Evolutionary conservation across 306 rosid species (phyloP).

Genomic region (Hippophae gyantsensis): DNA sequence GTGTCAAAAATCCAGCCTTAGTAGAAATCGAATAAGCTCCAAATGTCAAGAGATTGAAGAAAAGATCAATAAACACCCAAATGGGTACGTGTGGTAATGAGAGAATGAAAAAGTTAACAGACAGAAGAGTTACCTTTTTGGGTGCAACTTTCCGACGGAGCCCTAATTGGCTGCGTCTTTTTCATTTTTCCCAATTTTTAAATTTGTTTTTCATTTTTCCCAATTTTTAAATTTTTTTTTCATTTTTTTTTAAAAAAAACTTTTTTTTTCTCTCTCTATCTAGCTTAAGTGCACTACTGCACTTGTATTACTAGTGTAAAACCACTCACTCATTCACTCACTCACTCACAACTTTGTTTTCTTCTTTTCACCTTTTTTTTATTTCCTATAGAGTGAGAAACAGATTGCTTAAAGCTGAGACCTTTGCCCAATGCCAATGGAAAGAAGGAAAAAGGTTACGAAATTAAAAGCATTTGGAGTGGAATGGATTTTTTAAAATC

Average conservation of each 20-base stretch:
- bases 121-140: constrained; percentile 33
- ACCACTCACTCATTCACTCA: too few species aligned
- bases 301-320: too few species aligned
- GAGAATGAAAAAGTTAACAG: constrained; percentile 21
- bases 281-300: constrained; percentile 10
- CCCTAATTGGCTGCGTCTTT: constrained; percentile 39
- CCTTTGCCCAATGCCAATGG: constrained; percentile 45
- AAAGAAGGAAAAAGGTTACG: constrained; percentile 10
- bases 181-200: not conserved
- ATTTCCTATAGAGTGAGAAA: too few species aligned
- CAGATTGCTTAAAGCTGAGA: not conserved
- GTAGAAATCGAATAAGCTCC: constrained; percentile 13
- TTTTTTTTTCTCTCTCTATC: not conserved
- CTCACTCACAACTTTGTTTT: too few species aligned
- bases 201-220: not conserved
- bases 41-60: constrained; percentile 23
- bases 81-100: constrained; percentile 15
- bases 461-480: not conserved
- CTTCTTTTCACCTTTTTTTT: too few species aligned
- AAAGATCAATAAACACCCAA: constrained; percentile 40
- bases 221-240: not conserved
- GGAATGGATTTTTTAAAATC: not conserved
- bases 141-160: constrained; percentile 67
- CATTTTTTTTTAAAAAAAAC: not conserved
- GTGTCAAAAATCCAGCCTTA: constrained; percentile 14